Base-by-base conservation (phyloP, 495 filamentous ascomycete genomes). In the Xylaria telfairii region DNA sequence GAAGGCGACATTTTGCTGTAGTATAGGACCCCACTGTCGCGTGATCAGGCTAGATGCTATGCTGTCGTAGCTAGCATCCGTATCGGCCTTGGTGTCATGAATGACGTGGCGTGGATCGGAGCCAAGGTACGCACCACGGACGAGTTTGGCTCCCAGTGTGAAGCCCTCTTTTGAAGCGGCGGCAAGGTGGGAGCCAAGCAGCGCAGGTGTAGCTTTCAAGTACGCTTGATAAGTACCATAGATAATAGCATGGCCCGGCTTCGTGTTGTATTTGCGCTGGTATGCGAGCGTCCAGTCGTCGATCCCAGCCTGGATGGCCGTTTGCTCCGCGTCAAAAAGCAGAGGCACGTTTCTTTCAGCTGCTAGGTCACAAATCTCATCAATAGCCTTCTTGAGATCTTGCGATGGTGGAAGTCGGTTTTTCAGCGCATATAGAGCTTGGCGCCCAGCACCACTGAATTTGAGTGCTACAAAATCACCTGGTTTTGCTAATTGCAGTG, bases 321-420 rank as follows among this genome's bases (percentile, higher is more conserved):
- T 87, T 77, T 97, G 94, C 80, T 98, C 95, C 7, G 95, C 95
- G 75, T 97, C 95, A 64, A 97, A 92, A 5, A 97, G 85, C n/a
- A 98, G 82, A 21, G 87, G 85, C 32, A 97, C 90, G 37, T 91
- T 88, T 62, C 89, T 89, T 32, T 87, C 84, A 13, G 87, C 83
- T 0, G 95, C 95, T 10, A 93, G 84, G 53, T 92, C 84, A 78
- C 95, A 98, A 37, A 97, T 90, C 61, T 87, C 79, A 69, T 88
- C 84, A 73, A 96, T 95, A 10, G 93, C 91, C 15, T 84, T 75
- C 34, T 86, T 87, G 73, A 98, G 89, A 19, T 85, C 83, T 13
- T 85, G 83, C 0, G 89, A 84, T 1, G 93, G 91, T 8, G 83
- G 81, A 1, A 85, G 78, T 42, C 88, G 77, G 41, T 87, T 79